A percentile compares a stretch with the other conserved stretches of the same genome.
phyloP scores from a whole-genome alignment of 371 early-diverging fungal species.

The Mortierella sp. region DNA sequence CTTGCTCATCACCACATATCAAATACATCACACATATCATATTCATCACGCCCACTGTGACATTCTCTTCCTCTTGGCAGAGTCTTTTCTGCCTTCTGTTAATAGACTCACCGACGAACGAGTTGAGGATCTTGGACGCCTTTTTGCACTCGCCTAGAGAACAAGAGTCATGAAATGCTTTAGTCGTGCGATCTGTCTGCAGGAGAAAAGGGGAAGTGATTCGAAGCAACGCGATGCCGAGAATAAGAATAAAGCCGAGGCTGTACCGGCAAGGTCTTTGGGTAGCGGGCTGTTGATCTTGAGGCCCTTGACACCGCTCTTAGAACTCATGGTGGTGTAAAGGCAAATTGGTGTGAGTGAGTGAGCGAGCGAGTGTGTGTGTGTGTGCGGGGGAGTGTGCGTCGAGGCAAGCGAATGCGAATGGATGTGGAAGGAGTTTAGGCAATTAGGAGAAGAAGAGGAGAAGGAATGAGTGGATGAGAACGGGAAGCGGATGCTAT shows the following conservation, averaged over 20 bases:
- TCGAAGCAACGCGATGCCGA: too few relatives aligned
- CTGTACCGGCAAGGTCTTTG: constrained; percentile 59
- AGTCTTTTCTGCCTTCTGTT: too few relatives aligned
- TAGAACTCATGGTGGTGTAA: not conserved
- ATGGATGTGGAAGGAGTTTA: not conserved
- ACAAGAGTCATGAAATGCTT: too few relatives aligned
- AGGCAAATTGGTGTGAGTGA: too few relatives aligned
- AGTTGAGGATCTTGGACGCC: constrained; percentile 78
- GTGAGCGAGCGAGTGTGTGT: not conserved
- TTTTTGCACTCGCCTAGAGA: constrained; percentile 72
- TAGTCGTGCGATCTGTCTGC: too few relatives aligned
- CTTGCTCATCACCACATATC: too few relatives aligned
- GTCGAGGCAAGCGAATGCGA: too few relatives aligned
- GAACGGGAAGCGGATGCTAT: not conserved
- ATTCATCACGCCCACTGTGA: too few relatives aligned
- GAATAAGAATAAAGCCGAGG: not conserved
- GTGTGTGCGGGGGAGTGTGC: not conserved
- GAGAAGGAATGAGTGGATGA: not conserved
- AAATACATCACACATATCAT: too few relatives aligned
- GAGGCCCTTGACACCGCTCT: constrained; percentile 3
- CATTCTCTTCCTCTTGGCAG: too few relatives aligned
- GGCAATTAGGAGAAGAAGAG: not conserved
- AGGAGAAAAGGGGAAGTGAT: too few relatives aligned
- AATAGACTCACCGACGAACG: constrained; percentile 64
- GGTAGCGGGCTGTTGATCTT: constrained; percentile 66